Conservation (phyloP, 108 stramenopile species). For the Hondaea fermentalgiana region DNA sequence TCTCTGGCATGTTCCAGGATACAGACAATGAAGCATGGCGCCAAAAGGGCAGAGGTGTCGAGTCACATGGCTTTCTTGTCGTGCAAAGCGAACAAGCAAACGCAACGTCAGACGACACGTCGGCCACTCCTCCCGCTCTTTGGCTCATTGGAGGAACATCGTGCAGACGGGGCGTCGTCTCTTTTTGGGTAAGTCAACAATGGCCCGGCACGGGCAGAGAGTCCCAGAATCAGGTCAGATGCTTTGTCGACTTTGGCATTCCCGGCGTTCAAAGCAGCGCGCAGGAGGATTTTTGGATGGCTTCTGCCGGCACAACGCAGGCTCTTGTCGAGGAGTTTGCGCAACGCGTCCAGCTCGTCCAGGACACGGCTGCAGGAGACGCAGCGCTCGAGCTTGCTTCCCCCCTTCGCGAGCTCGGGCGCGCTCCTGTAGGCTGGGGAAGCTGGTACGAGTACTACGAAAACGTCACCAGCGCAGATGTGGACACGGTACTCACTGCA, state of each 20-base stretch:
- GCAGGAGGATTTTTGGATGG: background rate
- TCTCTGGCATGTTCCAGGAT: background rate
- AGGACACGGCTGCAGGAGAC: background rate
- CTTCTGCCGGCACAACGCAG: background rate
- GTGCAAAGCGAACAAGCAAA: background rate
- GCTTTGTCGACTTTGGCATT: background rate
- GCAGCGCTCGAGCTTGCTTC: background rate
- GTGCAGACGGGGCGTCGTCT: background rate
- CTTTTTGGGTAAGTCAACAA: background rate
- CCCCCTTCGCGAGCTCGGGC: background rate
- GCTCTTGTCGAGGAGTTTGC: background rate
- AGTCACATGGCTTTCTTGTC: background rate
- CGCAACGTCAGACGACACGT: too few relatives aligned
- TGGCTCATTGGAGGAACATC: background rate
- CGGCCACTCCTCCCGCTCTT: background rate
- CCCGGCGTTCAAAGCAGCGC: background rate
- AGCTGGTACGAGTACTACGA: background rate
- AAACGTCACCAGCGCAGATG: background rate
- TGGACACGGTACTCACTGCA: background rate
- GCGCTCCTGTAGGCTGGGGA: background rate
- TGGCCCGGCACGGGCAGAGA: too few relatives aligned
- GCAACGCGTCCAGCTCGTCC: background rate
- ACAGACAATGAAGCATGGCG: background rate
- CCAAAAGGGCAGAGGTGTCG: background rate
- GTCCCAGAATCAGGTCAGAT: background rate